Base-by-base conservation (phyloP, 2,329 filamentous ascomycete genomes). In the Pseudogymnoascus sp. region DNA sequence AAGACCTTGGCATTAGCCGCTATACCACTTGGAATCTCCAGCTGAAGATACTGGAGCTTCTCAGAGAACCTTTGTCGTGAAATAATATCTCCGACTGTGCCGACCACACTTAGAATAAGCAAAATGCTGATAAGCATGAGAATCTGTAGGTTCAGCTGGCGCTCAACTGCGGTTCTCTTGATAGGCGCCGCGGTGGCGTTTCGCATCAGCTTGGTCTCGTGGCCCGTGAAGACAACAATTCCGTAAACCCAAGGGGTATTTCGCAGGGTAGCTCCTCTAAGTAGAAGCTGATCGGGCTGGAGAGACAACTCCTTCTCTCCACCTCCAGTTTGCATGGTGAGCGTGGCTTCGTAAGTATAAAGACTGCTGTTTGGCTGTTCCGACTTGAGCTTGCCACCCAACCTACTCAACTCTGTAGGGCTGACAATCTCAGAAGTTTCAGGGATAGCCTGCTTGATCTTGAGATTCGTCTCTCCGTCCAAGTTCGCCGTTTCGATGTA, bases 401-500 rank as follows among this genome's bases (percentile, higher is more conserved):
- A 79, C 67, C 93, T 84, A 73, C 92, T 91, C 67, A 99, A 80
- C 71, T 98, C 93, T 68, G 84, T 87, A 16, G 92, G 86, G 73
- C 91, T 96, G 65, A 99, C 92, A 73, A 97, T 82, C 66, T 89
- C 83, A 13, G 90, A 87, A 0, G 95, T 99, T 79, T 99, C 95
- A 0, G 95, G 93, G 63, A 97, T 87, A 1, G 88, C 93, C 79
- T 99, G 95, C 79, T 99, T 99, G 79, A 99, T 96, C 79, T 99
- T 99, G 70, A 99, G 79, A 74, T 99, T 99, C 19, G 95, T 99
- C 78, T 99, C 95, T 70, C 95, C 95, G 72, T 99, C 95, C 65
- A 99, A 81, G 74, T 99, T 99, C 23, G 95, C 93, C 1, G 95
- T 99, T 78, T 99, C 95, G 73, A 99, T 98, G 75, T 99, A 99